Evolutionary conservation across 306 rosid species (phyloP).

Genomic region (Ziziphus jujuba): DNA sequence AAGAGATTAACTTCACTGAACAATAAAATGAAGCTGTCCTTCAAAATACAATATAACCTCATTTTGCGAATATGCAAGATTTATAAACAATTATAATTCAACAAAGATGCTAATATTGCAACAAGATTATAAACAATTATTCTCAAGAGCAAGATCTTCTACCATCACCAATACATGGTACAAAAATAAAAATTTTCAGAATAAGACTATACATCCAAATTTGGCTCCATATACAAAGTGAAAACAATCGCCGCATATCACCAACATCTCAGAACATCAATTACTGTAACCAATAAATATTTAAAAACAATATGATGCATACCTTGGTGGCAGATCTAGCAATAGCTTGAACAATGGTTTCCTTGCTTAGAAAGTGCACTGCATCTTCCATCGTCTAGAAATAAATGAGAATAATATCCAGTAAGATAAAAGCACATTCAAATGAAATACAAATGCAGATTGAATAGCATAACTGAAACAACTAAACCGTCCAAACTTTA

Average conservation of each 20-base stretch:
- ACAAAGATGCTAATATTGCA: too few relatives aligned
- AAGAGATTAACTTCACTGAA: too few relatives aligned
- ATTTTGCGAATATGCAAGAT: too few relatives aligned
- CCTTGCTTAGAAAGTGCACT: conserved; percentile 93
- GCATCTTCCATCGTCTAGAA: conserved; percentile 96
- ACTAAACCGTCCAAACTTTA: not conserved
- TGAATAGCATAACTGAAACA: not conserved
- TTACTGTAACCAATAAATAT: not conserved
- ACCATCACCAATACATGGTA: too few relatives aligned
- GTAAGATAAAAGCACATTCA: conserved; percentile 1
- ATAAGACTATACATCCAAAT: too few relatives aligned
- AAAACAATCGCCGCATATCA: not conserved
- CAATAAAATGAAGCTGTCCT: too few relatives aligned
- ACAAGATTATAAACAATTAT: too few relatives aligned
- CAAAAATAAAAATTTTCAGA: too few relatives aligned
- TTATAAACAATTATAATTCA: too few relatives aligned
- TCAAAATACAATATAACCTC: too few relatives aligned
- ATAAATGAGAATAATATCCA: conserved; percentile 27
- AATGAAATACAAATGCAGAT: not conserved
- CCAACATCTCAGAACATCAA: not conserved
- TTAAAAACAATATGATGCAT: conserved; percentile 18
- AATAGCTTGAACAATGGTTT: conserved; percentile 91
- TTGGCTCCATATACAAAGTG: not conserved
- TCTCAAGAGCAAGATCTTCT: too few relatives aligned
- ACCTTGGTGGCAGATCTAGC: conserved; percentile 99